A percentile compares a stretch with the other conserved stretches of the same genome.
These are phyloP conservation scores for Tephrocybe sp. DNA, from an alignment of 768 basidiomycete species.

Conservation along the genomic window DNA sequence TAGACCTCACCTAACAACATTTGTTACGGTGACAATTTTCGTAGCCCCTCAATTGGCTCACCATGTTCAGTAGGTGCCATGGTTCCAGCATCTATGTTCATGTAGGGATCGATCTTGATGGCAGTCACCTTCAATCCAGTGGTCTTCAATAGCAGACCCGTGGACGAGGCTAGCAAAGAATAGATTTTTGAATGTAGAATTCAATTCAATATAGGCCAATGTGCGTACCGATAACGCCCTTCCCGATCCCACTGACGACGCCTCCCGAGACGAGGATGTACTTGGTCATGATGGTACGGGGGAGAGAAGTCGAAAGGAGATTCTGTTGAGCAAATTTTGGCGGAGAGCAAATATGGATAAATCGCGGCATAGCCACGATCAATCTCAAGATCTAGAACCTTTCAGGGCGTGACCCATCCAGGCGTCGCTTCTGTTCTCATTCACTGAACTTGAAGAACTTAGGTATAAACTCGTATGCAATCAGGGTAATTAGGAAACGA, in stretches of 20 bases:
- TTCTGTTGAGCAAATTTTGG: conserved; percentile 11
- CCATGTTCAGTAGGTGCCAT: conserved; percentile 99
- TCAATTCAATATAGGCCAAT: conserved; percentile 19
- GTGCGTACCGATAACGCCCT: conserved; percentile 95
- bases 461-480: too few species aligned
- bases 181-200: conserved; percentile 12
- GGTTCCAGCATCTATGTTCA: conserved; percentile 99
- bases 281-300: conserved; percentile 68
- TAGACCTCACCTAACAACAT: conserved; percentile 78
- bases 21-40: background rate
- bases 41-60: conserved; percentile 33
- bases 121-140: conserved; percentile 95
- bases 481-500: too few species aligned
- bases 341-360: conserved; percentile 5
- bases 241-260: conserved; percentile 98
- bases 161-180: conserved; percentile 77
- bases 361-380: conserved; percentile 10
- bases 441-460: too few species aligned
- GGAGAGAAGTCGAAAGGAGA: conserved; percentile 2
- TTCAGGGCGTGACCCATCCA: too few species aligned
- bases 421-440: too few species aligned
- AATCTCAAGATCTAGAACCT: background rate
- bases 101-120: conserved; percentile 99
- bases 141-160: conserved; percentile 92
- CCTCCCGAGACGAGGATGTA: conserved; percentile 96